These are phyloP conservation scores for Trichophyton rubrum DNA, from an alignment of 2,329 filamentous ascomycete genomes.

Conservation along the genomic window DNA sequence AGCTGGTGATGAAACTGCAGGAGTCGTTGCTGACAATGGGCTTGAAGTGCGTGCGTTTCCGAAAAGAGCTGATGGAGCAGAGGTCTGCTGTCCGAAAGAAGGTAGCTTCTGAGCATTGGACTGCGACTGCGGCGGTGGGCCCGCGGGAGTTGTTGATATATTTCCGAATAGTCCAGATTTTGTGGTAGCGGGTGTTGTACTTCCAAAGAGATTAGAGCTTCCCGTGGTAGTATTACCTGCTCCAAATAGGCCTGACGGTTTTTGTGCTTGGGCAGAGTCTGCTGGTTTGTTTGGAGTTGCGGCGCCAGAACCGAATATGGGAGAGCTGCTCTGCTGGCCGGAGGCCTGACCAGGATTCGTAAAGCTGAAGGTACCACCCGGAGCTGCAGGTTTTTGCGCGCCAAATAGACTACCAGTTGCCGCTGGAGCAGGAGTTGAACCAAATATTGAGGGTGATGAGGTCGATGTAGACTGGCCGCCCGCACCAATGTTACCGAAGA, in stretches of 20 bases:
- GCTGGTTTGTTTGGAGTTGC: constrained; percentile 29
- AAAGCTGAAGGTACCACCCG: constrained; percentile 7
- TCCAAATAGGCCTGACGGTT: constrained; percentile 25
- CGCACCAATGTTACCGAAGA: constrained; percentile 14
- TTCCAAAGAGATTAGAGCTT: constrained; percentile 22
- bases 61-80: not conserved
- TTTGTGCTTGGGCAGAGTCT: constrained; percentile 22
- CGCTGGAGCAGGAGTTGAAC: constrained; percentile 6
- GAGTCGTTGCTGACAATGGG: constrained; percentile 17
- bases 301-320: constrained; percentile 21
- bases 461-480: constrained; percentile 3
- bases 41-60: not conserved
- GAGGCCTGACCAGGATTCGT: constrained; percentile 22
- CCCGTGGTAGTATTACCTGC: constrained; percentile 15
- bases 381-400: constrained; percentile 5
- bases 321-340: constrained; percentile 17
- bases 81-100: not conserved
- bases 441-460: constrained; percentile 8
- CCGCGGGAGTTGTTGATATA: constrained; percentile 39
- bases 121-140: constrained; percentile 30
- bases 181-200: constrained; percentile 27
- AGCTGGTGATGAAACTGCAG: constrained; percentile 4
- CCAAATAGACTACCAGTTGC: not conserved
- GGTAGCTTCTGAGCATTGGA: not conserved
- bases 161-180: constrained; percentile 28